Base-by-base conservation (phyloP, 1,139 yeast species). In the Torulaspora globosa region DNA sequence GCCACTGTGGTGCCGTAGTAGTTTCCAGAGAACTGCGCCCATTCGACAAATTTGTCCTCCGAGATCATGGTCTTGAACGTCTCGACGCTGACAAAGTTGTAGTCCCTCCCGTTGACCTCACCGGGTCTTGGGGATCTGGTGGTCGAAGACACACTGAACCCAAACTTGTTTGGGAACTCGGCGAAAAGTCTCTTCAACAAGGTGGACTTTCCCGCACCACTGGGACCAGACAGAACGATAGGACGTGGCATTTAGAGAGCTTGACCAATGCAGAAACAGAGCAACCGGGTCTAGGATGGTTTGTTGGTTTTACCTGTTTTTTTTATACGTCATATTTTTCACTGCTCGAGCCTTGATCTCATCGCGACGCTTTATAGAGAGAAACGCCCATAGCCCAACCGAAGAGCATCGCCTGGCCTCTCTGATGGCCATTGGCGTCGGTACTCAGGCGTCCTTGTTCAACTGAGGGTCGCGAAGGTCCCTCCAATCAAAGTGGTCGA, bases 11-110 rank as follows among this genome's bases (percentile, higher is more conserved):
- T 92, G 51, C 99, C 99, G 69, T 92, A 92, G 74, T 84, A 89
- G 75, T 94, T 92, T 41, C 97, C 97, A 8, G 96, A 87, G 65
- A 92, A 92, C 69, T 88, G 94, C 9, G 99, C 98, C 95, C 96
- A 88, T 70, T 92, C 99, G 59, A 92, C 82, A 70, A 92, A 94
- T 54, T 83, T 85, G 42, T 79, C 72, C 35, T 79, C 80, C 10
- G 74, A 82, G 55, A 92, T 87, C 67, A 87, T 75, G 56, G 74
- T 66, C 69, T 87, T 76, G 78, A 92, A 92, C 50, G 79, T 79
- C 12, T 85, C 94, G 44, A 84, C 89, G 19, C 84, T 76, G 48
- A 78, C 77, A 67, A 92, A 92, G 70, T 90, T 82, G 75, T 92
- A 92, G 67, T 94, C 96, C 59, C 78, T 78, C 51, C 96, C 97